These are phyloP conservation scores for Sphagnum tenellum DNA, from an alignment of 225 moss, liverwort and hornwort genomes.

Conservation along the genomic window DNA sequence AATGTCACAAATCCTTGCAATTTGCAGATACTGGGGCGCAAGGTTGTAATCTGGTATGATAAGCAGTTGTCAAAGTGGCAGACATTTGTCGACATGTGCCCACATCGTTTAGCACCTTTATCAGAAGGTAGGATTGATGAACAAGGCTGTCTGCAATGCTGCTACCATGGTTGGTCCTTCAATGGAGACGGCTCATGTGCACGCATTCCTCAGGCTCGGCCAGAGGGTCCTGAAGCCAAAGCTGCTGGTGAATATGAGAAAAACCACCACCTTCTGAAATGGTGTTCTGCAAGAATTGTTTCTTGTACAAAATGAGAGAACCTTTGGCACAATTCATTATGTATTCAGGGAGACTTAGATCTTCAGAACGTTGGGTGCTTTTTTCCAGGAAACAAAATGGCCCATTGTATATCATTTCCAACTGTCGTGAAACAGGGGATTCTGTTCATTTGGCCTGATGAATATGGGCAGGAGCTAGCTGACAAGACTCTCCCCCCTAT, in stretches of 20 bases:
- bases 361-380: not conserved
- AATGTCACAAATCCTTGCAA: not conserved
- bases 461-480: constrained; percentile 47
- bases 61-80: constrained; percentile 36
- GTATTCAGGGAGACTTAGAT: no score
- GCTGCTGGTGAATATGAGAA: constrained; percentile 26
- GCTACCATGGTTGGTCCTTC: constrained; percentile 77
- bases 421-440: constrained; percentile 55
- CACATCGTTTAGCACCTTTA: constrained; percentile 60
- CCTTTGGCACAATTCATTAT: no score
- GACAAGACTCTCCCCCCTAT: constrained; percentile 40
- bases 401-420: constrained; percentile 34
- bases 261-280: no score
- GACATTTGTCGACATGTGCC: constrained; percentile 60
- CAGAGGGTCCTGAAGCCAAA: constrained; percentile 65
- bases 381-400: constrained; percentile 27
- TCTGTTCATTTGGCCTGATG: constrained; percentile 82
- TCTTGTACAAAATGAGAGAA: no score
- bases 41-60: constrained; percentile 70
- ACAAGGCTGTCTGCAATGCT: constrained; percentile 68
- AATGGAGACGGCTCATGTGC: constrained; percentile 55
- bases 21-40: constrained; percentile 51
- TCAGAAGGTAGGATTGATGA: constrained; percentile 68
- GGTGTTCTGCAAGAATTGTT: no score
- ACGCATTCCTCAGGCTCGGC: constrained; percentile 58